phyloP scores from a whole-genome alignment of 257 asterid species.

The Pogostemon cablin region DNA sequence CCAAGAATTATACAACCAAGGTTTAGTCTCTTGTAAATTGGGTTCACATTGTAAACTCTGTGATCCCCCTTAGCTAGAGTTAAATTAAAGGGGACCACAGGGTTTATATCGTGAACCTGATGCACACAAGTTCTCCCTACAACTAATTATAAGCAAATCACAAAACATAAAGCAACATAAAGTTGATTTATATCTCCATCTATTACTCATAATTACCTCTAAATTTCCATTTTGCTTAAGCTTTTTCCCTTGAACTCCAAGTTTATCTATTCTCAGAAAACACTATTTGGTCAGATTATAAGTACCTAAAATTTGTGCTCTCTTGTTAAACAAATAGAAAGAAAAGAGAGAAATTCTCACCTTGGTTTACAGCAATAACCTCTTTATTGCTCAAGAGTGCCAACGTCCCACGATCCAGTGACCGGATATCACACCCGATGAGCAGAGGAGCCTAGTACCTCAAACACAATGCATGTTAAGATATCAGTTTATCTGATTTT shows the following conservation, averaged over 20 bases:
- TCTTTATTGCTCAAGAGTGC: constrained; percentile 65
- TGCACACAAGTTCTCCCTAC: background rate
- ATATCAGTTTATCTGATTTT: background rate
- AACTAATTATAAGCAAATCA: background rate
- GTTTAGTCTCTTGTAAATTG: no score
- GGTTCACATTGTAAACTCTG: no score
- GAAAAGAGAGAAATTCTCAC: constrained; percentile 39
- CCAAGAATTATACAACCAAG: no score
- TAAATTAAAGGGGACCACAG: no score
- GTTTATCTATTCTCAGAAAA: constrained; percentile 51
- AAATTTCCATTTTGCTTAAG: constrained; percentile 59
- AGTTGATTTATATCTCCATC: background rate
- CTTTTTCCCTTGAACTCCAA: constrained; percentile 77
- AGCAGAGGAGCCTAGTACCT: constrained; percentile 79
- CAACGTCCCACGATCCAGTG: constrained; percentile 49
- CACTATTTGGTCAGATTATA: background rate
- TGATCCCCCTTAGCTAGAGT: no score
- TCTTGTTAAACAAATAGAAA: background rate
- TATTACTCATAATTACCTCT: constrained; percentile 50
- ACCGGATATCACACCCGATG: constrained; percentile 87
- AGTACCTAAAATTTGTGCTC: background rate
- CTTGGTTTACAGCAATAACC: constrained; percentile 91
- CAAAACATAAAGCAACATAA: no score
- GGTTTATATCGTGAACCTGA: no score
- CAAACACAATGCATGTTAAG: constrained; percentile 4